Percentiles rank a stretch among this genome's conserved stretches.
phyloP scores from a whole-genome alignment of 306 rosid species.

The Citrullus colocynthis region DNA sequence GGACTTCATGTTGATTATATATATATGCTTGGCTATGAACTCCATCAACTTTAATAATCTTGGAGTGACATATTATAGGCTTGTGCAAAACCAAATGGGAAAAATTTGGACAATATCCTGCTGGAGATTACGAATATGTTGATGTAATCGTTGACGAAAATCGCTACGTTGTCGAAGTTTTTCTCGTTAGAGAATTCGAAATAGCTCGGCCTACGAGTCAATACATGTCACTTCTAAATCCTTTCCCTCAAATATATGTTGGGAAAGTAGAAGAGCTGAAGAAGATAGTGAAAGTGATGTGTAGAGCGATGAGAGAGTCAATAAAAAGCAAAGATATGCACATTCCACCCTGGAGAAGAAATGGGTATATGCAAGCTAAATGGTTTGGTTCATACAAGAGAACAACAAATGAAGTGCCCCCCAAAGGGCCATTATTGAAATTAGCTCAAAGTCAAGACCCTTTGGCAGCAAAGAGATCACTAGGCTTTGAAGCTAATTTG shows the following conservation, averaged over 20 bases:
- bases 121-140: conserved; percentile 54
- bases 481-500: conserved; percentile 34
- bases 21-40: background rate
- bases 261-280: conserved; percentile 51
- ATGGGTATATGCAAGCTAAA: conserved; percentile 52
- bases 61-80: conserved; percentile 21
- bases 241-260: conserved; percentile 44
- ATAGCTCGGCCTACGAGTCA: conserved; percentile 63
- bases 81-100: conserved; percentile 89
- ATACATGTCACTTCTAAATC: conserved; percentile 34
- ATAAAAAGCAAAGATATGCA: conserved; percentile 40
- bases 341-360: conserved; percentile 81
- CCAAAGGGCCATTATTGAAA: background rate
- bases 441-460: background rate
- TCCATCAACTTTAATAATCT: background rate
- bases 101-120: conserved; percentile 35
- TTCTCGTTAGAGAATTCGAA: conserved; percentile 33
- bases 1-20: too few relatives aligned
- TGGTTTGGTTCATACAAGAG: conserved; percentile 71
- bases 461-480: conserved; percentile 10
- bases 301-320: conserved; percentile 51
- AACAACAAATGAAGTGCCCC: conserved; percentile 34
- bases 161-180: conserved; percentile 56
- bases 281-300: conserved; percentile 41
- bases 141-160: conserved; percentile 35